Conservation (phyloP, 352 stramenopile species). For the Pythium angustatum region DNA sequence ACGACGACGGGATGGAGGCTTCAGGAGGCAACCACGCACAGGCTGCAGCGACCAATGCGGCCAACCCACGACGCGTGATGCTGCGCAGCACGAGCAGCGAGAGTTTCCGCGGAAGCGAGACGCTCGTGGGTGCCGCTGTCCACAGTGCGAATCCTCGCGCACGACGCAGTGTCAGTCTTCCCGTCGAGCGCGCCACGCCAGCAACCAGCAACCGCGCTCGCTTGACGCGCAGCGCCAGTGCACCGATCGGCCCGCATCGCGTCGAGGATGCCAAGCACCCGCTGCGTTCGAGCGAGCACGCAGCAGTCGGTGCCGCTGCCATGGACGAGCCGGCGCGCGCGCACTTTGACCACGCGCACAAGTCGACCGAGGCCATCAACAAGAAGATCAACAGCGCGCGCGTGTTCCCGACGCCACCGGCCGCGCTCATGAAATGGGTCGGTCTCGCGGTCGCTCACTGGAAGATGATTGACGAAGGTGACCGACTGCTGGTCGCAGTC, state of each 20-base stretch:
- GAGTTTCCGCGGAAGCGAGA: background rate
- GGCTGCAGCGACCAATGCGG: no score
- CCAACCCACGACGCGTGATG: no score
- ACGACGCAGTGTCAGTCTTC: constrained; percentile 2
- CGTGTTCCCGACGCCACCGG: constrained; percentile 44
- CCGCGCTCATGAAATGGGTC: constrained; percentile 44
- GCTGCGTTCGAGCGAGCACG: constrained; percentile 23
- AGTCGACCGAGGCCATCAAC: constrained; percentile 31
- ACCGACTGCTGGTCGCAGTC: constrained; percentile 92
- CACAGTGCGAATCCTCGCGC: background rate
- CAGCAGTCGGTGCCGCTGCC: background rate
- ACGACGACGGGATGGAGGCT: background rate
- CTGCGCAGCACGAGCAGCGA: background rate
- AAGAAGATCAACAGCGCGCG: constrained; percentile 36
- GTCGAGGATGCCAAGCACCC: constrained; percentile 23
- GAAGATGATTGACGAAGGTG: constrained; percentile 93
- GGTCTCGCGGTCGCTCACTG: constrained; percentile 87
- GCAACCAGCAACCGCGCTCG: background rate
- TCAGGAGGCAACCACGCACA: no score
- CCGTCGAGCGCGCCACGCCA: background rate
- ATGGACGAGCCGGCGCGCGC: constrained; percentile 8
- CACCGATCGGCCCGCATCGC: background rate
- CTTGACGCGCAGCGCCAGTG: constrained; percentile 9
- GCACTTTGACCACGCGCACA: constrained; percentile 26
- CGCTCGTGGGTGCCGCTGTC: background rate